These are phyloP conservation scores for Rhodotorula graminis DNA, from an alignment of 768 basidiomycete species.

Conservation along the genomic window DNA sequence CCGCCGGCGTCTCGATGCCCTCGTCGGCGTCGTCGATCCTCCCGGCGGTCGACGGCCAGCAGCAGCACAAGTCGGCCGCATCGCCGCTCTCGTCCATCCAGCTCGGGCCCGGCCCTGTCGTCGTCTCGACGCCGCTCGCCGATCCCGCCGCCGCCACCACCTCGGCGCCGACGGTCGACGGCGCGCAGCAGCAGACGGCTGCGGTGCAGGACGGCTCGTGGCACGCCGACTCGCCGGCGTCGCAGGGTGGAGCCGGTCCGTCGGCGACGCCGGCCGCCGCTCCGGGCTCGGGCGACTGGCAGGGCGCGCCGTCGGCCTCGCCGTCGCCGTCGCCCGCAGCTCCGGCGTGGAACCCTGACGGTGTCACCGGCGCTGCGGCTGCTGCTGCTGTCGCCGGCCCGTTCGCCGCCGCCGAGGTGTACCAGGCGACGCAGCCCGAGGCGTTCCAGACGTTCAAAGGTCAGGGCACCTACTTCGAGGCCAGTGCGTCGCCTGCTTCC, in stretches of 20 bases:
- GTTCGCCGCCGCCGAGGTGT: background rate
- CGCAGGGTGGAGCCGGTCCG: too few species aligned
- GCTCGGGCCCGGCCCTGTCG: too few species aligned
- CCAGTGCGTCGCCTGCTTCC: background rate
- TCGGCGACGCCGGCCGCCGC: too few species aligned
- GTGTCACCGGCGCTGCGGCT: background rate
- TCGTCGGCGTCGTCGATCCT: background rate
- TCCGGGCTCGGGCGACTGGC: background rate
- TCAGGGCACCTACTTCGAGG: slow-evolving; percentile 16
- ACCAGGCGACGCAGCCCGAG: slow-evolving; percentile 15
- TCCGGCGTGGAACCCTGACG: background rate
- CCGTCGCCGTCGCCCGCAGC: too few species aligned
- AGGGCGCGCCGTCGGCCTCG: too few species aligned
- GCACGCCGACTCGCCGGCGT: background rate
- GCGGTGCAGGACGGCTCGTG: background rate
- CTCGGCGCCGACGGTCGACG: background rate
- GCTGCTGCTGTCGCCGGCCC: background rate
- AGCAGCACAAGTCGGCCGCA: too few species aligned
- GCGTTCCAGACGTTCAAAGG: slow-evolving; percentile 9
- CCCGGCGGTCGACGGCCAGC: background rate
- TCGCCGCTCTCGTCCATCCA: too few species aligned
- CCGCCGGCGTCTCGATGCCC: background rate
- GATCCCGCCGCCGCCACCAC: too few species aligned
- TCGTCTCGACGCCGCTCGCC: too few species aligned
- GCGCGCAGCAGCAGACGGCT: too few species aligned